Evolutionary conservation across 1,139 yeast species (phyloP).

Genomic region (Candida sanyaensis): DNA sequence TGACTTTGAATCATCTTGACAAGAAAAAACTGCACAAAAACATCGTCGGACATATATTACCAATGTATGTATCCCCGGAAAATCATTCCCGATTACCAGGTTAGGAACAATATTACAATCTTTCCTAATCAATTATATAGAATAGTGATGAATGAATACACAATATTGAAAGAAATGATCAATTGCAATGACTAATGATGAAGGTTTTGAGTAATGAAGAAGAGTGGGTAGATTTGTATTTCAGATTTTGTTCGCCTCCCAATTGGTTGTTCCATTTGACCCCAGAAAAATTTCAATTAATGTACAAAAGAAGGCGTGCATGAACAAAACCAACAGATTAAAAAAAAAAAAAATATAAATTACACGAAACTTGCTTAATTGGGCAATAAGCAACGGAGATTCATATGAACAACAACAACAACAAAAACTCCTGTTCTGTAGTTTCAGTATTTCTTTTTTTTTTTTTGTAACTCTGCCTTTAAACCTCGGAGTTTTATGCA

Average conservation of each 20-base stretch:
- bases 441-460: background rate
- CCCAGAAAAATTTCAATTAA: background rate
- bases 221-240: too few species aligned
- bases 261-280: conserved; percentile 1
- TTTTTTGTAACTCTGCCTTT: background rate
- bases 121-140: too few species aligned
- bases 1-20: conserved; percentile 4
- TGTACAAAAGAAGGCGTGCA: background rate
- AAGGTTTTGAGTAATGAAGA: too few species aligned
- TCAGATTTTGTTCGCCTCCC: too few species aligned
- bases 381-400: conserved; percentile 1
- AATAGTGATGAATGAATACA: too few species aligned
- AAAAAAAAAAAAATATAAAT: background rate
- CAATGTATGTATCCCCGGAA: background rate
- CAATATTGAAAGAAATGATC: too few species aligned
- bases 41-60: background rate
- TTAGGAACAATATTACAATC: too few species aligned
- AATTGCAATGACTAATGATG: too few species aligned
- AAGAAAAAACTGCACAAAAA: background rate
- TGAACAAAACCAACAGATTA: background rate
- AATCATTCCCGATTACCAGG: background rate
- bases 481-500: conserved; percentile 4
- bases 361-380: background rate
- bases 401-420: background rate
- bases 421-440: background rate